These are phyloP conservation scores for Russula dissimulans DNA, from an alignment of 768 basidiomycete genomes.

Conservation along the genomic window DNA sequence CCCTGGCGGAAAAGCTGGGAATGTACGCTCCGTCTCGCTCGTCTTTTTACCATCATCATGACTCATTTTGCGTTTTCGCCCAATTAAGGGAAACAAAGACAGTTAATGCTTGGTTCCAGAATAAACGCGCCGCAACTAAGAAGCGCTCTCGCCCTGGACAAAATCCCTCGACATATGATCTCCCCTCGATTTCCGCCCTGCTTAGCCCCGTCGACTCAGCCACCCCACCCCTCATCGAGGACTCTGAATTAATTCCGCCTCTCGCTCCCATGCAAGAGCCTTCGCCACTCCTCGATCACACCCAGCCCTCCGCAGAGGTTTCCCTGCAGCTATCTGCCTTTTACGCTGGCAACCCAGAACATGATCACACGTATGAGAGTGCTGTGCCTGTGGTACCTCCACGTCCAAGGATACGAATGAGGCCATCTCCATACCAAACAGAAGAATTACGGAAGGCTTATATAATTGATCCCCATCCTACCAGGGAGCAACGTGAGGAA, in stretches of 20 bases:
- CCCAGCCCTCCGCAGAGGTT: conserved; percentile 25
- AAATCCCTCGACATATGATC: conserved; percentile 22
- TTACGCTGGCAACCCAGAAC: conserved; percentile 41
- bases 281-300: conserved; percentile 24
- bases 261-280: conserved; percentile 20
- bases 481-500: conserved; percentile 53
- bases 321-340: conserved; percentile 31
- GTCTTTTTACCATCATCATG: not conserved
- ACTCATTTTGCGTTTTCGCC: conserved; percentile 1
- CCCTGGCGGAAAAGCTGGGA: conserved; percentile 61
- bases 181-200: conserved; percentile 28
- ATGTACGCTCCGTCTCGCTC: conserved; percentile 45
- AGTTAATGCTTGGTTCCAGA: conserved; percentile 82
- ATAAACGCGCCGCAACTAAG: conserved; percentile 76
- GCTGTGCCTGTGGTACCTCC: conserved; percentile 32
- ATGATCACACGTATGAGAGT: conserved; percentile 41
- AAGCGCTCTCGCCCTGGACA: conserved; percentile 38
- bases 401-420: conserved; percentile 50
- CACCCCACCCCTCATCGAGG: conserved; percentile 33
- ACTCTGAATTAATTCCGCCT: conserved; percentile 35
- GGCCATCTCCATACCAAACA: conserved; percentile 54
- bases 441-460: conserved; percentile 65
- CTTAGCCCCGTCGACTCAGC: conserved; percentile 32
- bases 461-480: conserved; percentile 54
- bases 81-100: conserved; percentile 67